These are phyloP conservation scores for Cutaneotrichosporon curvatum DNA, from an alignment of 1,284 basidiomycete species.

Conservation along the genomic window DNA sequence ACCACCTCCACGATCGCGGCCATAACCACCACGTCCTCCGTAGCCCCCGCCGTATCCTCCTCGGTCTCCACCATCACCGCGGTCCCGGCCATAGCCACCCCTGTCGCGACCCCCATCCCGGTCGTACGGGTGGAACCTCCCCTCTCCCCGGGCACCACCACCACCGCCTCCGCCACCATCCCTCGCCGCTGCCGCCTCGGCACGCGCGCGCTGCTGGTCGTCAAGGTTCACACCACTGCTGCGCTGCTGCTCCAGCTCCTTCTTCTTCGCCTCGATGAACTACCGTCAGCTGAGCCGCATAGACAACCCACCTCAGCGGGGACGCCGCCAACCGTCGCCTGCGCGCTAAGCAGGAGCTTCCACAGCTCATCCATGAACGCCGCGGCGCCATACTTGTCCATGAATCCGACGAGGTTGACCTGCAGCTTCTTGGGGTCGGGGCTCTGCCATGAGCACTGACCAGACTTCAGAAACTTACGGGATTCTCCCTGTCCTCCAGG, in stretches of 20 bases:
- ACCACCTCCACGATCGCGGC: constrained; percentile 5
- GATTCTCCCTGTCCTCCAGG: constrained; percentile 72
- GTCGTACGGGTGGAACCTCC: background rate
- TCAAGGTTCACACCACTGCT: constrained; percentile 44
- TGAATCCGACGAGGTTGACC: constrained; percentile 85
- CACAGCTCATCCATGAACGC: constrained; percentile 83
- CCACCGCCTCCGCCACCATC: too few species aligned
- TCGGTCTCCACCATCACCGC: constrained; percentile 2
- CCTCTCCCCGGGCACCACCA: constrained; percentile 1
- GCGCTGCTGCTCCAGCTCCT: constrained; percentile 71
- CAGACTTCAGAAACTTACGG: constrained; percentile 53
- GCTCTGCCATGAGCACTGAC: constrained; percentile 50
- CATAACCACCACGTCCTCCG: background rate
- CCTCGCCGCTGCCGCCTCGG: constrained; percentile 1
- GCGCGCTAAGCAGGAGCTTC: constrained; percentile 83
- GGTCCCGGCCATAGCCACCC: constrained; percentile 5
- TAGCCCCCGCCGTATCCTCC: constrained; percentile 6
- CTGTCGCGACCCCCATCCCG: constrained; percentile 3
- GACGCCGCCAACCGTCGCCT: constrained; percentile 79
- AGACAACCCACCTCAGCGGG: constrained; percentile 57
- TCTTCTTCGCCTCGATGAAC: constrained; percentile 93
- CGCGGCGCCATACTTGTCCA: constrained; percentile 59
- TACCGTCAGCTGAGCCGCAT: constrained; percentile 10
- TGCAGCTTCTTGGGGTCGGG: constrained; percentile 95
- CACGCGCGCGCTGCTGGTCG: constrained; percentile 13